phyloP scores from a whole-genome alignment of 2,329 filamentous ascomycete genomes.

The Sclerotinia borealis region DNA sequence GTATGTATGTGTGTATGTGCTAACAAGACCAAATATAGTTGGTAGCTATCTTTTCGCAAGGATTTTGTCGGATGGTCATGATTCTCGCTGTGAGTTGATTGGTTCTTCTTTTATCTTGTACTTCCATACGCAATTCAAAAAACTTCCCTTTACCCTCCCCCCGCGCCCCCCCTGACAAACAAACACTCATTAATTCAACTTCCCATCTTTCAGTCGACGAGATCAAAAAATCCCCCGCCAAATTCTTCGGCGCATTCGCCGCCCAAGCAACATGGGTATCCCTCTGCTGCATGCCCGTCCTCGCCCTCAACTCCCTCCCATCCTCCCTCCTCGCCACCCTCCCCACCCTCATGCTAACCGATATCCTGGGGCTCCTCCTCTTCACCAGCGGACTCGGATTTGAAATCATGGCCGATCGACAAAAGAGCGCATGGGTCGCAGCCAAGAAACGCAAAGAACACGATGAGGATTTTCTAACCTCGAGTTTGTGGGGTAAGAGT shows the following conservation, averaged over 20 bases:
- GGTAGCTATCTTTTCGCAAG: background rate
- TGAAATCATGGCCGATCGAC: constrained; percentile 56
- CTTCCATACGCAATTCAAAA: background rate
- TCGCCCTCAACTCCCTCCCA: constrained; percentile 58
- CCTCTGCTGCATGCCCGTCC: constrained; percentile 58
- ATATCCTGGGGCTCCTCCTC: constrained; percentile 51
- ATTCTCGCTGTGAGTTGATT: background rate
- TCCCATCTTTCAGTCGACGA: constrained; percentile 36
- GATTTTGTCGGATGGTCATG: background rate
- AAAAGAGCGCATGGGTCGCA: constrained; percentile 56
- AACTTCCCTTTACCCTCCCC: background rate
- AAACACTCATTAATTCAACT: background rate
- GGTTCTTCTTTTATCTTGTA: background rate
- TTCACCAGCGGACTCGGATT: constrained; percentile 54
- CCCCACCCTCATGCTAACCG: constrained; percentile 43
- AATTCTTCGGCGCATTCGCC: constrained; percentile 49
- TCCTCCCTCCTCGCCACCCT: constrained; percentile 44
- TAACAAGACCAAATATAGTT: background rate
- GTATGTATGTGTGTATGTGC: background rate
- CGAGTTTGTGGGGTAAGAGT: constrained; percentile 54
- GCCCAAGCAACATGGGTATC: constrained; percentile 64
- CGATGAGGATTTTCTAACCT: constrained; percentile 58
- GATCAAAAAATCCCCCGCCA: constrained; percentile 45
- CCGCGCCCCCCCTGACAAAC: background rate
- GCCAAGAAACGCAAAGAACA: constrained; percentile 61